Evolutionary conservation across 495 filamentous ascomycete species (phyloP), one percentile per base, ranked within the genome.

Genomic region (Tuber magnatum): DNA sequence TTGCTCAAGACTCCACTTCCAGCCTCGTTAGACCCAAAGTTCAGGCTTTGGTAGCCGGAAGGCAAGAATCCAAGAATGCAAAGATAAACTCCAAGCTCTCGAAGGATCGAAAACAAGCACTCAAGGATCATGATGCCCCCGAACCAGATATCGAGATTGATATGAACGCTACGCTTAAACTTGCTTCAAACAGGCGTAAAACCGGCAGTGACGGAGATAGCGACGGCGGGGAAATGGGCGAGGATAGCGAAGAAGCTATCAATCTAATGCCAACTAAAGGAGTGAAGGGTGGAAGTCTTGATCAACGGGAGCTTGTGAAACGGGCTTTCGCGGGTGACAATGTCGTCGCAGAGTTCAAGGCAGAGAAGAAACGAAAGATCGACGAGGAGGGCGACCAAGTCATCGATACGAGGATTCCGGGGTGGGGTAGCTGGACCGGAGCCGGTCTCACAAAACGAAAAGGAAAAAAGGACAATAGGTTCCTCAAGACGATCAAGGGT

Each of bases 371-470:
- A 32, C 89, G 91, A 74, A 86, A 87, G 14, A 86, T 90, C 48
- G 88, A 89, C 51, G 92, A 93, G 7, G 93, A 98, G 82, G 94
- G 91, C 78, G 93, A 97, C 75, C 89, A 97, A 83, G 86, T 93
- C 42, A 84, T 94, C 35, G 93, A 96, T 83, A 91, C 92, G 72
- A 93, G 92, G 1, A 86, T 99, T 3, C 93, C 93, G 2, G 95
- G 95, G 72, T 99, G 95, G 95, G 95, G 95, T 76, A 89, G 85
- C 84, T 94, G 95, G 95, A 87, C 90, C 16, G 95, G 95, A 70
- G 89, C 90, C 42, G 95, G 94, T 9, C 85, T 98, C 56, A 86
- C 85, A 82, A 89, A 87, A 87, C 87, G 85, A 83, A 85, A 76
- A 83, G 89, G 86, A 86, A 89, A 86, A 84, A 85, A 83, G 85